Percentiles rank a stretch among this genome's conserved stretches.
Conservation (phyloP, 2,329 filamentous ascomycete species). For the Colletotrichum scovillei region DNA sequence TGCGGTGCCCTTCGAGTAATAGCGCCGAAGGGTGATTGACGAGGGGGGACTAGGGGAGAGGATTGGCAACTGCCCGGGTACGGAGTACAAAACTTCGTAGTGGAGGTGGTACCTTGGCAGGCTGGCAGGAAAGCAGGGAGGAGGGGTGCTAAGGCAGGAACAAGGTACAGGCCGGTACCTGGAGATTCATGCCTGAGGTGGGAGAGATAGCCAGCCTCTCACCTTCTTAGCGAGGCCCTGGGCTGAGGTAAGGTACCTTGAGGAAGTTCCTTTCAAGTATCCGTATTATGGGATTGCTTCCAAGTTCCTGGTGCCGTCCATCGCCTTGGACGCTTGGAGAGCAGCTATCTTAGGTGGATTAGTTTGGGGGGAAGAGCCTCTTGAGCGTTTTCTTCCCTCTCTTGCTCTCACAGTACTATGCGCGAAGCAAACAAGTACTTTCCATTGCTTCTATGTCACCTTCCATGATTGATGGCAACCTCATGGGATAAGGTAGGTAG, state of each 20-base stretch:
- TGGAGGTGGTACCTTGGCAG: neutral
- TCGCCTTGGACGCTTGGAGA: too few species aligned
- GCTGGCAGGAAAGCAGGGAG: neutral
- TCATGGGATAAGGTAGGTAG: too few species aligned
- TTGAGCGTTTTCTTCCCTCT: neutral
- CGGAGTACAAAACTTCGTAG: neutral
- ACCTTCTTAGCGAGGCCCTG: neutral
- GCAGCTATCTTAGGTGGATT: too few species aligned
- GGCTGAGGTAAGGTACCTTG: neutral
- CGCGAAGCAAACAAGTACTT: neutral
- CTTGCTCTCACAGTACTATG: neutral
- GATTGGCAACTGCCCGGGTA: neutral
- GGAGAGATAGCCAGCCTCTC: neutral
- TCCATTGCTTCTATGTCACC: neutral
- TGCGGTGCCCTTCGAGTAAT: slow-evolving; percentile 22
- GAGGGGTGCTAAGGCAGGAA: slow-evolving; percentile 28
- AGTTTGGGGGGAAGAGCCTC: neutral
- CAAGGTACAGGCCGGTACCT: slow-evolving; percentile 3
- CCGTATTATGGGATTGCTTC: neutral
- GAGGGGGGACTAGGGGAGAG: neutral
- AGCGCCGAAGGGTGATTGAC: neutral
- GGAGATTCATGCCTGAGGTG: neutral
- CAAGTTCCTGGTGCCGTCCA: neutral
- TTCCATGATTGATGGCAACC: neutral
- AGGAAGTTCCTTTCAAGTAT: neutral